Evolutionary conservation across 164 flowering plant genomes (phyloP), one percentile per base, ranked within the genome.

Genomic region (Taxillus chinensis): DNA sequence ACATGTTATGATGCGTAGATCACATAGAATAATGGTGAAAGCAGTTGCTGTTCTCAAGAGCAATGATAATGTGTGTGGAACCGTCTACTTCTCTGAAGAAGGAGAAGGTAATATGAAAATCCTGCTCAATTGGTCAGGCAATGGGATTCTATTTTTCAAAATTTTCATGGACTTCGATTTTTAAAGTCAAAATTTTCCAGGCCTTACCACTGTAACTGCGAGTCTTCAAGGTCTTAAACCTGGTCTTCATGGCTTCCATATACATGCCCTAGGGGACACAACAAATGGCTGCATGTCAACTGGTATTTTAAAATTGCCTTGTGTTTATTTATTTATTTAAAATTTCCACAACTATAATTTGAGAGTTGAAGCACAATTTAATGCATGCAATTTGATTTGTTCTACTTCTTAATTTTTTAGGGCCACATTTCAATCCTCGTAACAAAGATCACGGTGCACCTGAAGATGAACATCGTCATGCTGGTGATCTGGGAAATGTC

Each of bases 221-320:
- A 75, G 45, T 45, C n/a, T 91, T 53, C 69, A 82, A 67, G 99
- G 99, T 48, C 93, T 95, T 27, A 79, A 75, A 69, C 90, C 93
- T 43, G 99, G 99, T 55, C 89, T 75, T 64, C 97, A 91, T 71
- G 99, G 97, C 3, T 91, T 95, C 80, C 99, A 91, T 70, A 90
- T 95, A 61, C 99, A 95, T 75, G 84, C 96, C 51, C 95, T 95
- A 72, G 97, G 97, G 40, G 97, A 91, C 76, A 95, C 99, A 13
- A 91, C 97, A 41, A 95, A 95, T 70, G 99, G 97, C 38, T 95
- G 99, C 80, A 77, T 87, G 87, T 95, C 99, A 63, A 91, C 99
- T 67, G 97, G 97, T 89, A 48, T 48, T 7, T 48, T 3, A 7
- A 8, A 48, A 48, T 48, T 48, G 13, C 13, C 51, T 8, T 11